Percentiles rank a stretch among this genome's conserved stretches.
phyloP scores from a whole-genome alignment of 768 basidiomycete genomes.

The Cystoderma amianthinum region DNA sequence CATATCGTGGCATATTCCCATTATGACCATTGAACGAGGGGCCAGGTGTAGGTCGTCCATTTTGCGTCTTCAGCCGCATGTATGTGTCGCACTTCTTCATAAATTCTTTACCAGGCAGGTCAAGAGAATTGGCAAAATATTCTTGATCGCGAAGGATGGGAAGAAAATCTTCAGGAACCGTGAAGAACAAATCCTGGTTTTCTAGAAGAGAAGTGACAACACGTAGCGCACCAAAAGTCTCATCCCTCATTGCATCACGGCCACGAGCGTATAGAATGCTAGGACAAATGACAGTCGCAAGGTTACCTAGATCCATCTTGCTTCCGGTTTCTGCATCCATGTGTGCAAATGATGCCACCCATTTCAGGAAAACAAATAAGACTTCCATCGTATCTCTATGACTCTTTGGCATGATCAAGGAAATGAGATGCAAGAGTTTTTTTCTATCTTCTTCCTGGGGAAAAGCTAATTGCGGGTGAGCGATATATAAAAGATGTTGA shows the following conservation, averaged over 20 bases:
- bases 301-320: conserved; percentile 95
- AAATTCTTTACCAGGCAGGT: conserved; percentile 91
- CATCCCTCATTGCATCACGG: conserved; percentile 82
- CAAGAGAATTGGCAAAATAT: conserved; percentile 81
- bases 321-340: conserved; percentile 95
- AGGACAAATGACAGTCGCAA: conserved; percentile 97
- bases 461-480: too few species aligned
- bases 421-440: conserved; percentile 79
- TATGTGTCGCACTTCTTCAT: conserved; percentile 94
- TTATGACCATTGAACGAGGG: conserved; percentile 31
- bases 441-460: conserved; percentile 70
- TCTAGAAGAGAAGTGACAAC: conserved; percentile 85
- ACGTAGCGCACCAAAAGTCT: conserved; percentile 85
- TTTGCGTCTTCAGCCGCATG: conserved; percentile 60
- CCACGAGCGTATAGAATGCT: conserved; percentile 91
- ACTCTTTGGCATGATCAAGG: conserved; percentile 81
- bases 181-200: conserved; percentile 92
- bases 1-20: conserved; percentile 30
- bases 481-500: background rate
- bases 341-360: conserved; percentile 99
- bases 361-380: conserved; percentile 96
- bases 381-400: conserved; percentile 98
- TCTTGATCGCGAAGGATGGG: conserved; percentile 87
- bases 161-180: conserved; percentile 87
- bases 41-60: conserved; percentile 40